Percentiles rank a stretch among this genome's conserved stretches.
These are phyloP conservation scores for Cercospora janseana DNA, from an alignment of 2,329 filamentous ascomycete genomes.

Conservation along the genomic window DNA sequence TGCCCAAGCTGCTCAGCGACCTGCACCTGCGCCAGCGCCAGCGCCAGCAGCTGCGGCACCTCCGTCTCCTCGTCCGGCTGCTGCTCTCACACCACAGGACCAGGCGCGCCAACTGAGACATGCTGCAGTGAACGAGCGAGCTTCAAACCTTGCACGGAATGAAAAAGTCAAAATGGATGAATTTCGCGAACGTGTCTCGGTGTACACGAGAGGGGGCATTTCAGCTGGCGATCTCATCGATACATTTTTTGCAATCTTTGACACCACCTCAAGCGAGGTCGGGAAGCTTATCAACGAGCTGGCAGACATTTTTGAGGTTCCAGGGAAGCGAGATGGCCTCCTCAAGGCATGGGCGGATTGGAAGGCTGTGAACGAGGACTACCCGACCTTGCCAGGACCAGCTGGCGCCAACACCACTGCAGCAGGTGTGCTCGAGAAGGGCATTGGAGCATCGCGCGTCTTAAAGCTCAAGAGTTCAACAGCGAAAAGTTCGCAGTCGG, in stretches of 20 bases:
- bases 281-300: constrained; percentile 89
- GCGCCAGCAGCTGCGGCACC: constrained; percentile 37
- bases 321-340: constrained; percentile 67
- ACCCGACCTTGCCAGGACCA: constrained; percentile 78
- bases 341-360: constrained; percentile 90
- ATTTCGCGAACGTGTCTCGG: constrained; percentile 78
- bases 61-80: constrained; percentile 35
- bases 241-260: constrained; percentile 79
- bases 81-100: constrained; percentile 66
- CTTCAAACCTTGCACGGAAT: constrained; percentile 74
- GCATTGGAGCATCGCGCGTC: constrained; percentile 60
- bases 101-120: constrained; percentile 79
- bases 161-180: constrained; percentile 69
- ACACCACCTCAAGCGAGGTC: constrained; percentile 74
- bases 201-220: constrained; percentile 68
- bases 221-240: constrained; percentile 77
- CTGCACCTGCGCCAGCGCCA: constrained; percentile 34
- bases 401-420: constrained; percentile 60
- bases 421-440: constrained; percentile 47
- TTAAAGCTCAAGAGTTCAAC: constrained; percentile 69
- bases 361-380: constrained; percentile 94
- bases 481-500: constrained; percentile 63
- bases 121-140: constrained; percentile 79
- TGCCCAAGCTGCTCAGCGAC: constrained; percentile 27
- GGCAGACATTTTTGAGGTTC: constrained; percentile 87